Evolutionary conservation across 495 filamentous ascomycete species (phyloP), one percentile per base, ranked within the genome.

Genomic region (Talaromyces liani): DNA sequence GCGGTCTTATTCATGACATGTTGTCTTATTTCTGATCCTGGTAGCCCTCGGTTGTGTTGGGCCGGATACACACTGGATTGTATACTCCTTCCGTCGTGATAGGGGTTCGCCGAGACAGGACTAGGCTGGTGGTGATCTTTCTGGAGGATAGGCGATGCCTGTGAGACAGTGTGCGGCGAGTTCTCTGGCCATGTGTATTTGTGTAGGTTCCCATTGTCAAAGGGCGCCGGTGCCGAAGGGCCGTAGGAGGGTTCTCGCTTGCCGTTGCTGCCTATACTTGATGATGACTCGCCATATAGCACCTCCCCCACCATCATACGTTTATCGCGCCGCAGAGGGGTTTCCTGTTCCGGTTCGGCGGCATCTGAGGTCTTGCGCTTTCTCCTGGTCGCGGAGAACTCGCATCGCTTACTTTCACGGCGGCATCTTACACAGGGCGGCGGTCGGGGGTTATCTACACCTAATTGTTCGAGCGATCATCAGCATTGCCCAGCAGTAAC

Each of bases 401-500:
- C 93, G 80, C 94, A 98, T 67, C 96, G 88, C 76, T 96, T 96
- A 77, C 87, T 82, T 77, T 98, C 94, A 64, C 94, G 87, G 25
- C 91, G 87, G 74, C 94, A 98, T 71, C 94, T 86, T 64, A 93
- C 90, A 70, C 94, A 98, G 1, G 95, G 95, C 49, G 94, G 94
- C 65, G 93, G 90, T 71, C 92, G 87, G 36, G 94, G 94, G 65
- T 93, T 89, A 76, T 98, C 94, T 68, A 98, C 93, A 65, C 77
- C 79, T 81, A 62, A 1, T n/a, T 7, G 24, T 31, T 45, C 57
- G 59, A 47, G 56, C 34, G 47, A 45, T 4, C 31, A 36, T 47
- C 45, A 64, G n/a, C 24, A 24, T 10, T 47, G n/a, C 5, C 6
- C n/a, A 12, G 27, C 4, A 39, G 18, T 4, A 55, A 25, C 9